Conservation (phyloP, 768 basidiomycete genomes). For the Aureoboletus auriporus region DNA sequence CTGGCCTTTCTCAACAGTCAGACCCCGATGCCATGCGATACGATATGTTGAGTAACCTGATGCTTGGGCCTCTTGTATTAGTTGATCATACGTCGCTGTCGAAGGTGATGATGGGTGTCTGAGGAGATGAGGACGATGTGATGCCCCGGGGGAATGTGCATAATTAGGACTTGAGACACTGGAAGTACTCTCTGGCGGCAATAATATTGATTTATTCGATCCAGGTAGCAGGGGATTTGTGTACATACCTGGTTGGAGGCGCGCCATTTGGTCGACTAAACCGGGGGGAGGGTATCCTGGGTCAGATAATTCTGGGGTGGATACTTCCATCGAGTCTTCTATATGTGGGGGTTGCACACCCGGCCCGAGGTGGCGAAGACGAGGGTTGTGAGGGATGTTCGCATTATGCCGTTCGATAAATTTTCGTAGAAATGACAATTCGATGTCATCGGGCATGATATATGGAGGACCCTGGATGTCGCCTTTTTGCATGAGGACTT, state of each 20-base stretch:
- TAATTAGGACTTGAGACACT: constrained; percentile 31
- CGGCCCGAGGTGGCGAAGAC: constrained; percentile 54
- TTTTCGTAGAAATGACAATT: constrained; percentile 73
- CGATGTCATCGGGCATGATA: constrained; percentile 74
- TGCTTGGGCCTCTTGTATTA: constrained; percentile 53
- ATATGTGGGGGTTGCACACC: constrained; percentile 29
- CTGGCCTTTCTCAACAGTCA: constrained; percentile 42
- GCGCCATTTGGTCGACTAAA: constrained; percentile 32
- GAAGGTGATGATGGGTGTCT: constrained; percentile 51
- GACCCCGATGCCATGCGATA: background rate
- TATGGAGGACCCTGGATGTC: constrained; percentile 84
- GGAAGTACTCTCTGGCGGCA: constrained; percentile 22
- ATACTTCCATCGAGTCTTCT: constrained; percentile 32
- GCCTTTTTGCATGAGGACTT: constrained; percentile 83
- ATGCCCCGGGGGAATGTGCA: constrained; percentile 28
- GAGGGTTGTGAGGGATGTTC: constrained; percentile 77
- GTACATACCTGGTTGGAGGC: constrained; percentile 31
- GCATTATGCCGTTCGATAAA: constrained; percentile 77
- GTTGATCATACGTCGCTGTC: constrained; percentile 46
- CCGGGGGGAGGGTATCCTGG: constrained; percentile 27
- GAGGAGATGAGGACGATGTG: constrained; percentile 32
- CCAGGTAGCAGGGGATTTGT: background rate
- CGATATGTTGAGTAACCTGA: constrained; percentile 41
- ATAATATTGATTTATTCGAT: constrained; percentile 5
- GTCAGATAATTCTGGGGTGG: constrained; percentile 33